These are phyloP conservation scores for Rhodotorula toruloides DNA, from an alignment of 768 basidiomycete species.

Conservation along the genomic window DNA sequence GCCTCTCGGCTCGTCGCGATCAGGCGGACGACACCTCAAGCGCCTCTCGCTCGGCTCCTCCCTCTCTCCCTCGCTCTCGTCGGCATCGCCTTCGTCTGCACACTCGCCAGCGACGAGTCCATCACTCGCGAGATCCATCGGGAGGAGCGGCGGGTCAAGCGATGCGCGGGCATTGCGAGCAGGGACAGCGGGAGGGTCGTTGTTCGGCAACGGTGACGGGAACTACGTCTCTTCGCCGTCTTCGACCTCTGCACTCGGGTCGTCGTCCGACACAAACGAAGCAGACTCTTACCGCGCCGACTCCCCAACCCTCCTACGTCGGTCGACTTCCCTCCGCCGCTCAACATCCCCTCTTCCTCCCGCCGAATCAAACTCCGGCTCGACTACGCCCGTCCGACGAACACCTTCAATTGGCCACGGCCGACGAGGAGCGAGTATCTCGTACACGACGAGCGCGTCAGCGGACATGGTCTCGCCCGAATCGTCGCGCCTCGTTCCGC, in stretches of 20 bases:
- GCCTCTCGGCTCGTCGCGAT: no score
- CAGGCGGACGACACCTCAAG: constrained; percentile 30
- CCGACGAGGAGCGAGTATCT: no score
- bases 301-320: neutral
- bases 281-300: no score
- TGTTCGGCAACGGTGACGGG: no score
- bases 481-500: no score
- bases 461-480: no score
- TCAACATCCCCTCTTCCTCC: neutral
- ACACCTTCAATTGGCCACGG: no score
- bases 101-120: neutral
- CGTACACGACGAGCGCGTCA: no score
- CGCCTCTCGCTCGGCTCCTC: constrained; percentile 32
- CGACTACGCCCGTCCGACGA: neutral
- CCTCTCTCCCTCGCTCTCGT: constrained; percentile 15
- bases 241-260: neutral
- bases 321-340: constrained; percentile 11
- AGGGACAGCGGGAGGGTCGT: no score
- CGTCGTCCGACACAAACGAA: neutral
- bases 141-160: no score
- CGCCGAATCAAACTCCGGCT: neutral
- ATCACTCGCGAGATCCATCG: neutral
- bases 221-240: neutral
- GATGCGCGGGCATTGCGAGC: no score
- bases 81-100: constrained; percentile 5